A percentile compares a stretch with the other conserved stretches of the same genome.
Evolutionary conservation across 352 stramenopile species (phyloP).

Genomic region (Nothophytophthora sp.): DNA sequence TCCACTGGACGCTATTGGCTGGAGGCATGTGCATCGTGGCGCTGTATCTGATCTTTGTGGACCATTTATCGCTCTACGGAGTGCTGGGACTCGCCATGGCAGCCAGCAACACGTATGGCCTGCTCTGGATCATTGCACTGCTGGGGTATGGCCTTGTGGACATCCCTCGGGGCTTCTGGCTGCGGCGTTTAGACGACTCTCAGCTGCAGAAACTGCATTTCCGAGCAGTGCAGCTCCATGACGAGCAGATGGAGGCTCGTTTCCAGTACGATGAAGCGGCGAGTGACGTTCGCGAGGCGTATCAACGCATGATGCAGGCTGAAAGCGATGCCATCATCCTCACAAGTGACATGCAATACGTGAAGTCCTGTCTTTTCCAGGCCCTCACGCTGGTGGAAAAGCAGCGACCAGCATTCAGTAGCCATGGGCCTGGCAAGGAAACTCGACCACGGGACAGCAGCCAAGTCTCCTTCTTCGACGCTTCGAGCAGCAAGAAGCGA

Average conservation of each 20-base stretch:
- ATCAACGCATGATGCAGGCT: constrained; percentile 50
- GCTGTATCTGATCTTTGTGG: constrained; percentile 61
- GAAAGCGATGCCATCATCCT: constrained; percentile 66
- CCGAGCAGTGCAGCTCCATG: constrained; percentile 53
- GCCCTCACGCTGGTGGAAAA: constrained; percentile 35
- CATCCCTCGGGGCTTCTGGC: constrained; percentile 57
- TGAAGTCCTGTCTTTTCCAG: constrained; percentile 46
- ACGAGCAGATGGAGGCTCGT: constrained; percentile 64
- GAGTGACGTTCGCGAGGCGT: constrained; percentile 31
- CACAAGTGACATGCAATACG: constrained; percentile 64
- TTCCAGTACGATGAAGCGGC: constrained; percentile 64
- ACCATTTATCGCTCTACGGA: constrained; percentile 51
- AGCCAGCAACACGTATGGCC: constrained; percentile 63
- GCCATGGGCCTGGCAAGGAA: not conserved
- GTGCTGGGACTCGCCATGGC: constrained; percentile 62
- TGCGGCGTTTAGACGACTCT: constrained; percentile 29
- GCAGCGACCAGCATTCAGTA: constrained; percentile 20
- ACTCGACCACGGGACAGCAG: constrained; percentile 1
- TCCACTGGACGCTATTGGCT: constrained; percentile 61
- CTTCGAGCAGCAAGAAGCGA: constrained; percentile 20
- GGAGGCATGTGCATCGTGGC: constrained; percentile 21
- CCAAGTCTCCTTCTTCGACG: constrained; percentile 7
- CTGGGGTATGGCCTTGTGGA: constrained; percentile 67
- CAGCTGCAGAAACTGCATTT: constrained; percentile 55
- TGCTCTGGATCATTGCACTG: constrained; percentile 61